Evolutionary conservation across 2,329 filamentous ascomycete genomes (phyloP), one percentile per base, ranked within the genome.

Genomic region (Aspergillus carbonarius): DNA sequence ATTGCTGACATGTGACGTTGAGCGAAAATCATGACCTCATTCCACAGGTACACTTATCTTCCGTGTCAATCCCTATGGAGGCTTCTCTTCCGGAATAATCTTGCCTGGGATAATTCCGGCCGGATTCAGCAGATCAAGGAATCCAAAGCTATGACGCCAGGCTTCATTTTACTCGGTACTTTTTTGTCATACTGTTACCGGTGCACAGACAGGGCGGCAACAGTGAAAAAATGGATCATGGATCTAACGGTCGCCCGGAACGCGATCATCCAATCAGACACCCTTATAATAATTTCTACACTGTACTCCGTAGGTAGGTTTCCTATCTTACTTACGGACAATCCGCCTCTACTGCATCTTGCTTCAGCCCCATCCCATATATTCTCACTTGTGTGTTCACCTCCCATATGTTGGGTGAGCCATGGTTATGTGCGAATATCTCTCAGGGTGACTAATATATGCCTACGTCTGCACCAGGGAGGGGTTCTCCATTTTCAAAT

Each of bases 171-270:
- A 40, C 37, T 42, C 13, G 35, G 50, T 49, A 27, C 34, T 34
- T 32, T 47, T 47, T 40, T 27, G 23, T 35, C 44, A 7, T 48
- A 40, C 49, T 23, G 44, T 46, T 54, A 59, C 23, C 40, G 47
- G 58, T 59, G 62, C 63, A 66, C 60, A 65, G 64, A 65, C 60
- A 57, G 39, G n/a, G 46, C 27, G 44, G 57, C 57, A 55, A 53
- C 57, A 58, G 42, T 55, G 57, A 46, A 53, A 54, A 62, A 54
- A 62, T 62, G 58, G 60, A 66, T 65, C 64, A 62, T 62, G 58
- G 60, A 66, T 65, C 64, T 56, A 65, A 65, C 63, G 63, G 64
- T 54, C 61, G 47, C 55, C 52, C 35, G 61, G 57, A 48, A 54
- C 25, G 48, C 27, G 48, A 60, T 55, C 39, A 51, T 46, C 59